A percentile compares a stretch with the other conserved stretches of the same genome.
phyloP scores from a whole-genome alignment of 73 alveolate species.

The Paramecium bursaria region DNA sequence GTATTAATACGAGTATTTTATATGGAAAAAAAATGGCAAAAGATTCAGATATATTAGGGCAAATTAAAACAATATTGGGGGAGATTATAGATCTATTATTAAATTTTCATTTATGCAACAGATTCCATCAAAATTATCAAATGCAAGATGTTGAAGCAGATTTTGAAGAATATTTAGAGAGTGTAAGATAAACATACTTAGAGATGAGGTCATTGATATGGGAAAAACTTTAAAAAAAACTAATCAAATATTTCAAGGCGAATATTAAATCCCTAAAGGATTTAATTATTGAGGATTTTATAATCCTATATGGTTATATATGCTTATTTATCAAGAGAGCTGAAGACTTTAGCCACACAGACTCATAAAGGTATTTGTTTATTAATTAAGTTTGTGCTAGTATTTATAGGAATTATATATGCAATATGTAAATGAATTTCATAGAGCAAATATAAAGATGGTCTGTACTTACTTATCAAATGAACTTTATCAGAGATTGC shows the following conservation, averaged over 20 bases:
- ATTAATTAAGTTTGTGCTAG: neutral
- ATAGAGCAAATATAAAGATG: constrained; percentile 12
- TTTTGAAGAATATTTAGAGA: constrained; percentile 35
- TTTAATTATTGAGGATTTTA: neutral
- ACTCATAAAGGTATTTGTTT: neutral
- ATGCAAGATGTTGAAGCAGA: neutral
- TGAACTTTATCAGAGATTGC: constrained; percentile 48
- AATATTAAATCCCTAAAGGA: neutral
- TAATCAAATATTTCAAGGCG: neutral
- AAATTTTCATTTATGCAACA: constrained; percentile 33
- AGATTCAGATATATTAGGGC: neutral
- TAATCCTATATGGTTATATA: constrained; percentile 12
- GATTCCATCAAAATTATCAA: constrained; percentile 29
- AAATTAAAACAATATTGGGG: neutral
- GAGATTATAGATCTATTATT: constrained; percentile 30
- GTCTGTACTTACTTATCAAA: constrained; percentile 24
- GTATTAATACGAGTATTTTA: constrained; percentile 18
- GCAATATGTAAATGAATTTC: constrained; percentile 13
- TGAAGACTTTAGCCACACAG: constrained; percentile 57
- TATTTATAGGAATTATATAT: constrained; percentile 2
- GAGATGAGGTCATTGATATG: constrained; percentile 59
- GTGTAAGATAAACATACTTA: constrained; percentile 10
- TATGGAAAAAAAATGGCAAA: constrained; percentile 5
- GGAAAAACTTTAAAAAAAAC: constrained; percentile 20
- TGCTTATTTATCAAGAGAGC: constrained; percentile 55